Conservation (phyloP, 2,329 filamentous ascomycete species). For the Fusarium sororula region DNA sequence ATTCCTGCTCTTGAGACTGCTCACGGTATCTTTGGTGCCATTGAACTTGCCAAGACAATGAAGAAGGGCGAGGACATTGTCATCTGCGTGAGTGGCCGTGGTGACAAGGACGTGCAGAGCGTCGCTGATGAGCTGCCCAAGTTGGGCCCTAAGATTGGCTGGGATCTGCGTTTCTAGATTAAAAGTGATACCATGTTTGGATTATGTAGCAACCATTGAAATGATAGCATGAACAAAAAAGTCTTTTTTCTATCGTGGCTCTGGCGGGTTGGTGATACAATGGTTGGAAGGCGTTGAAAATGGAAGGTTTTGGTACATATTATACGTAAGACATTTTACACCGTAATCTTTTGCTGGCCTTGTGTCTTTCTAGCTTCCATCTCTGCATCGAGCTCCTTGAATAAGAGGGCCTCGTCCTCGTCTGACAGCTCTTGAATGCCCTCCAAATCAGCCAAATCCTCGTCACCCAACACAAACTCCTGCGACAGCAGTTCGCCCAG, state of each 20-base stretch:
- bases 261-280: constrained; percentile 37
- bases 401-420: constrained; percentile 48
- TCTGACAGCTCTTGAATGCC: constrained; percentile 52
- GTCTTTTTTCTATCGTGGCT: constrained; percentile 22
- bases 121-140: constrained; percentile 93
- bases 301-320: constrained; percentile 42
- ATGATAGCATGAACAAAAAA: constrained; percentile 27
- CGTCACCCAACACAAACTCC: constrained; percentile 59
- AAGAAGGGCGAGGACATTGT: constrained; percentile 88
- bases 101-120: constrained; percentile 98
- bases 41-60: constrained; percentile 94
- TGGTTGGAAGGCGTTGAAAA: constrained; percentile 39
- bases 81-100: constrained; percentile 90
- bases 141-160: constrained; percentile 87
- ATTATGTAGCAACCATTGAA: constrained; percentile 17
- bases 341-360: constrained; percentile 27
- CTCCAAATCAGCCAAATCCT: constrained; percentile 50
- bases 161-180: constrained; percentile 67
- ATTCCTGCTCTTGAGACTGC: constrained; percentile 95
- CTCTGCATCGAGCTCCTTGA: constrained; percentile 48
- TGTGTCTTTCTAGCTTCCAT: constrained; percentile 13
- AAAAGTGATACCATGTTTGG: constrained; percentile 34
- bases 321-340: constrained; percentile 40
- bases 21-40: constrained; percentile 88
- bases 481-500: constrained; percentile 52